Evolutionary conservation across 805 yeast genomes (phyloP), one percentile per base, ranked within the genome.

Genomic region (Wickerhamiella spandovensis): DNA sequence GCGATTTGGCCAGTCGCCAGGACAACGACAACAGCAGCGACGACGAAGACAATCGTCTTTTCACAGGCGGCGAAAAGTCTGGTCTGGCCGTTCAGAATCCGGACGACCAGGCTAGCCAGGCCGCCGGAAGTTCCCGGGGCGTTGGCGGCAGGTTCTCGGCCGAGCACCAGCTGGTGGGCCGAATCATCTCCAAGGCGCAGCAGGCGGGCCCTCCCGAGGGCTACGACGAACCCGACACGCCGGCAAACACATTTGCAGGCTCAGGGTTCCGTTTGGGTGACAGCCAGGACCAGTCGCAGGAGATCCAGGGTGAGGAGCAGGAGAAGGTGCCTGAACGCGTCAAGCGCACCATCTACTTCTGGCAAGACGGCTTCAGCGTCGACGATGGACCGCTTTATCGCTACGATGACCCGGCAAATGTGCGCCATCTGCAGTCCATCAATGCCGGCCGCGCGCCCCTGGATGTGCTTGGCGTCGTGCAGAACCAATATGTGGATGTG

Each of bases 341-440:
- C 44, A 43, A 75, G 17, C 76, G 97, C 61, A 84, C 84, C 43
- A 82, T 92, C 54, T 86, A 95, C 0, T 90, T 92, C 64, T 92
- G 98, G 98, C 82, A 80, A 58, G 90, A 92, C 61, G 98, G 98
- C 1, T 92, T 92, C 67, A 86, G 87, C 54, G 88, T 92, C 23
- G 97, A 92, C 30, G 95, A 89, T 46, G 97, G 97, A 2, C 77
- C 78, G 22, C 73, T 92, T 50, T 82, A 76, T 64, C 73, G 92
- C 52, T 92, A 88, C 64, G 96, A 90, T 61, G 97, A 92, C 64
- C 95, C 95, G 5, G 79, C 76, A n/a, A 92, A 90, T 64, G 81
- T 81, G 46, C 76, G 74, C 43, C 83, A 85, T 56, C 71, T 92
- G 59, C 75, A 79, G 55, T 92, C 89, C 57, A 74, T 92, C 66